Evolutionary conservation across 116 monocot species (phyloP).

Genomic region (Zostera marina): DNA sequence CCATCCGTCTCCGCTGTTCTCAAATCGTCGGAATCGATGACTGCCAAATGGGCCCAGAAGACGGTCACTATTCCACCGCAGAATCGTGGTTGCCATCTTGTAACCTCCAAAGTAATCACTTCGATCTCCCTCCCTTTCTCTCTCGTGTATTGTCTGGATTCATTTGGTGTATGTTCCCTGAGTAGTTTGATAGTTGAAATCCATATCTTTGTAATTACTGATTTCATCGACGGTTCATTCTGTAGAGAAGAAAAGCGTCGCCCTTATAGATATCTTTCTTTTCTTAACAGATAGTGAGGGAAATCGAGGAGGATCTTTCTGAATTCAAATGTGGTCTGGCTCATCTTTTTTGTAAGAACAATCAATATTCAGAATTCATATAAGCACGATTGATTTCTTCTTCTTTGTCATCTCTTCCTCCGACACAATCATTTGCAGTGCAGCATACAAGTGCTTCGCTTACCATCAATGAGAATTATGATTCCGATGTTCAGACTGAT

Average conservation of each 20-base stretch:
- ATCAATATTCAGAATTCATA: not conserved
- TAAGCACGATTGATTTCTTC: too few relatives aligned
- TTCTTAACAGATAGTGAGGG: slow-evolving; percentile 47
- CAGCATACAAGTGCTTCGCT: slow-evolving; percentile 97
- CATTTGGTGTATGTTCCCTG: too few relatives aligned
- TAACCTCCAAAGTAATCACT: slow-evolving; percentile 72
- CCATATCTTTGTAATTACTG: too few relatives aligned
- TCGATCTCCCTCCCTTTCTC: too few relatives aligned
- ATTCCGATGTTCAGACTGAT: slow-evolving; percentile 89
- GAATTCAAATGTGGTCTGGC: slow-evolving; percentile 90
- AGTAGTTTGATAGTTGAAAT: too few relatives aligned
- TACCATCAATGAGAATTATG: slow-evolving; percentile 98
- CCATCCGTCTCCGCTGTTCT: not conserved
- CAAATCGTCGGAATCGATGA: slow-evolving; percentile 28
- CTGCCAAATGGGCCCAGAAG: slow-evolving; percentile 91
- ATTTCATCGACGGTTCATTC: too few relatives aligned
- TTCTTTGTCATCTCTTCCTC: too few relatives aligned
- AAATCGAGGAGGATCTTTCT: slow-evolving; percentile 65
- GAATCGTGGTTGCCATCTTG: slow-evolving; percentile 69
- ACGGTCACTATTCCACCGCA: slow-evolving; percentile 76
- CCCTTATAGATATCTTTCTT: not conserved
- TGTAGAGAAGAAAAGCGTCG: too few relatives aligned
- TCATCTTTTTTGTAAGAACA: slow-evolving; percentile 79
- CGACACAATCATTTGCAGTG: slow-evolving; percentile 29
- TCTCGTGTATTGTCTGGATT: too few relatives aligned